Percentiles rank a stretch among this genome's conserved stretches.
Evolutionary conservation across 129 eudicot species (phyloP).

Genomic region (Helianthus annuus): HanXRQr2.0-SUNRISE NC_035447.2:122677833-122678332

Average conservation of each 20-base stretch:
- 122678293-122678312: constrained; percentile 22
- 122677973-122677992: constrained; percentile 65
- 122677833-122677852: too few relatives aligned
- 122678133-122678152: constrained; percentile 36
- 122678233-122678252: background rate
- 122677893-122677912: constrained; percentile 39
- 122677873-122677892: too few relatives aligned
- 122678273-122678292: constrained; percentile 27
- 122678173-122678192: constrained; percentile 51
- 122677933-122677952: constrained; percentile 68
- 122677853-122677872: too few relatives aligned
- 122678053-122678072: constrained; percentile 48
- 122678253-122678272: too few relatives aligned
- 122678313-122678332: constrained; percentile 20
- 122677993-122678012: constrained; percentile 71
- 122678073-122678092: constrained; percentile 51
- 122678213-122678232: constrained; percentile 33
- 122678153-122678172: constrained; percentile 49
- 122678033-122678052: constrained; percentile 54
- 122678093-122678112: constrained; percentile 16
- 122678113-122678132: constrained; percentile 11
- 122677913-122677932: constrained; percentile 61
- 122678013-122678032: constrained; percentile 52
- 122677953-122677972: constrained; percentile 73
- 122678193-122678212: constrained; percentile 51